Evolutionary conservation across 441 rosid species (phyloP).

Genomic region (Populus hybrid): DNA sequence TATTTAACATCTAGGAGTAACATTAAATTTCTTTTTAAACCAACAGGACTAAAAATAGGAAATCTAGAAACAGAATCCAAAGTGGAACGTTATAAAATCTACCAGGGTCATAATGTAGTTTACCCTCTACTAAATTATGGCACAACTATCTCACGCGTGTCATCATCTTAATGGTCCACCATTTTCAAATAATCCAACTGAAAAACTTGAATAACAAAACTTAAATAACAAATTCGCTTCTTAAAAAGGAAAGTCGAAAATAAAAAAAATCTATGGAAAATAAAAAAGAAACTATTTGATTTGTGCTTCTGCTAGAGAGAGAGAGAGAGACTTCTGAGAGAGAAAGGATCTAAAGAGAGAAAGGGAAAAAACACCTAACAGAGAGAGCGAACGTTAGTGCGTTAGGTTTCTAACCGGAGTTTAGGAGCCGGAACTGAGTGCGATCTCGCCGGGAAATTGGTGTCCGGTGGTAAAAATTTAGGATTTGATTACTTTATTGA

Average conservation of each 20-base stretch:
- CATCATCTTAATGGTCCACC: constrained; percentile 6
- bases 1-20: not conserved
- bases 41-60: not conserved
- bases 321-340: not conserved
- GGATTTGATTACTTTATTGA: not conserved
- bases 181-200: constrained; percentile 13
- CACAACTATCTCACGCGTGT: constrained; percentile 23
- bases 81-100: not conserved
- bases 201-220: constrained; percentile 10
- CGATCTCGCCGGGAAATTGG: not conserved
- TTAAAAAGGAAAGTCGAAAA: not conserved
- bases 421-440: not conserved
- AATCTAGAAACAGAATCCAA: not conserved
- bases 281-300: not conserved
- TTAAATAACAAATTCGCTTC: constrained; percentile 4
- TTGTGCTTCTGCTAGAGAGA: not conserved
- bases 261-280: not conserved
- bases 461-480: not conserved
- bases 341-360: constrained; percentile 3
- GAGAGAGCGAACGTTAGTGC: not conserved
- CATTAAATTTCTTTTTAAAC: too few relatives aligned
- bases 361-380: not conserved
- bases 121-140: not conserved
- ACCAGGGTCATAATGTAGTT: not conserved
- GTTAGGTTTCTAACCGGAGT: not conserved